Evolutionary conservation across 2,329 filamentous ascomycete genomes (phyloP), one percentile per base, ranked within the genome.

Genomic region (Podosphaera leucotricha): DNA sequence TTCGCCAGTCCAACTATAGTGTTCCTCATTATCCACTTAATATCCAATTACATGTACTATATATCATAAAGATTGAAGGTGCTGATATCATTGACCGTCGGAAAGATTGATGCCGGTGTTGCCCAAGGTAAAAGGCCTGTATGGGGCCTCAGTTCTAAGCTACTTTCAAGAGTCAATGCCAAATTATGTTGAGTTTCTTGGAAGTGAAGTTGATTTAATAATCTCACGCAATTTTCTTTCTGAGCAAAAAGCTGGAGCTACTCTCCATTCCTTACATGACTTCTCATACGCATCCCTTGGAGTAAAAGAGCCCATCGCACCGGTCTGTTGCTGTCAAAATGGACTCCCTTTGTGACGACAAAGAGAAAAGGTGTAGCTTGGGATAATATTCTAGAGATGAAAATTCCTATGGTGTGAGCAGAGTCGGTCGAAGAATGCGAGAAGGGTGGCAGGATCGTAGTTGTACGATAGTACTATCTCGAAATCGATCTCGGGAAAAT

Each of bases 401-500:
- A 95, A 60, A 92, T 98, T 44, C 90, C 90, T 6, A 84, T 98
- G 10, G 90, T 98, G 19, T 74, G 90, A 35, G 90, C 90, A 18
- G 90, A 98, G 61, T 98, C 90, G 90, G 73, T 98, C 24, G 81
- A 92, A 54, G 87, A 85, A n/a, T 98, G 90, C 59, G 87, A 95
- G 63, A 72, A 80, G 52, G 86, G 83, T 60, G 87, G 87, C 38
- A 75, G 85, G 47, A 92, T 98, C 49, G 78, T 95, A 2, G 85
- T 87, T 42, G 90, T 95, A 24, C 78, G 90, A 53, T 86, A 86
- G 53, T 98, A 94, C 63, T 98, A 98, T 61, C 70, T 98, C 26
- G 86, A 94, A 57, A 90, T 86, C 2, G 77, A 82, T 57, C 58
- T 57, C 38, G 52, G 54, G 48, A 53, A 56, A 46, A 52, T 57